Percentiles rank a stretch among this genome's conserved stretches.
Conservation (phyloP, 2,329 filamentous ascomycete species). For the Alternaria brassicae region DNA sequence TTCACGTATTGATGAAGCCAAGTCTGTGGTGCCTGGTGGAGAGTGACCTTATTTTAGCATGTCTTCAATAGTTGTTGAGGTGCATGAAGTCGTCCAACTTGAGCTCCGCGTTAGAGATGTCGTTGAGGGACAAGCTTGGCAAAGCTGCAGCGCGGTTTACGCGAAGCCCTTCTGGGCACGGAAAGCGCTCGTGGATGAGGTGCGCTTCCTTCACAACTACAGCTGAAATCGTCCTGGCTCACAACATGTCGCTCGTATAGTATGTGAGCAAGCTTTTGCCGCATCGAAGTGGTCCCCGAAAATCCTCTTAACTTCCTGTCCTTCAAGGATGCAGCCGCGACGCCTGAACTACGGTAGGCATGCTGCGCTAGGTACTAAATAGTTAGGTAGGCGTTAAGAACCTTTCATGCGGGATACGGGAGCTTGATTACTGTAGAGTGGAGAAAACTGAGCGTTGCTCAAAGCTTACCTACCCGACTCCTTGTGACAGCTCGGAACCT, state of each 20-base stretch:
- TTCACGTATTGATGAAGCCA: no score
- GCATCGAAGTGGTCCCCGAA: background rate
- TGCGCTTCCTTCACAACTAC: background rate
- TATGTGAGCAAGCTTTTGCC: slow-evolving; percentile 10
- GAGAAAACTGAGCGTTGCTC: slow-evolving; percentile 6
- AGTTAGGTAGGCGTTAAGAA: slow-evolving; percentile 9
- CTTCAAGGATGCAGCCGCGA: background rate
- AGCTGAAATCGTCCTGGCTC: background rate
- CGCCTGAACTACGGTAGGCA: slow-evolving; percentile 5
- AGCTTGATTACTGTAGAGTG: slow-evolving; percentile 7
- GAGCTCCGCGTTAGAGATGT: background rate
- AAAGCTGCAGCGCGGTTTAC: background rate
- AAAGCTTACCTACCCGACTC: background rate
- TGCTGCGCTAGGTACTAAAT: background rate
- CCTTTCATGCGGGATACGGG: background rate
- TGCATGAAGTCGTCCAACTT: background rate
- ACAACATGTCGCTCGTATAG: background rate
- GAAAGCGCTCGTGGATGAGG: background rate
- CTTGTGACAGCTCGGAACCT: background rate
- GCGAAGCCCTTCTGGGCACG: background rate
- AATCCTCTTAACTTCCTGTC: slow-evolving; percentile 1
- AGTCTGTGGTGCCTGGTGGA: no score
- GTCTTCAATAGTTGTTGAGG: background rate
- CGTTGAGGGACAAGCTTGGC: background rate
- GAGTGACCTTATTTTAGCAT: no score